A percentile compares a stretch with the other conserved stretches of the same genome.
These are phyloP conservation scores for Aspergillus amoenus DNA, from an alignment of 2,329 filamentous ascomycete genomes.

Conservation along the genomic window DNA sequence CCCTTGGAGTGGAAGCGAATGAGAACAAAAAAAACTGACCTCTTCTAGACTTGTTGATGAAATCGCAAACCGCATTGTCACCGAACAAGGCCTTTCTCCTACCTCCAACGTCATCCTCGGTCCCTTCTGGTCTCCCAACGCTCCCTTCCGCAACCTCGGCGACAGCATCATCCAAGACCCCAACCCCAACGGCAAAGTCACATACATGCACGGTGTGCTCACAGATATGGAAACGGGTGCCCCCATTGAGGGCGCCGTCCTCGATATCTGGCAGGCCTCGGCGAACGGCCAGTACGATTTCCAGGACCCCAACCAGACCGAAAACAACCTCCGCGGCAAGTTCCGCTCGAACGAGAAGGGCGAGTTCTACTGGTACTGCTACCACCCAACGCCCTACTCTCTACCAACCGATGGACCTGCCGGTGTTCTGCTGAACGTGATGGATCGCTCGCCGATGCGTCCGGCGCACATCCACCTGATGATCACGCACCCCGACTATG, in stretches of 20 bases:
- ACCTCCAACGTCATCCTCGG: constrained; percentile 77
- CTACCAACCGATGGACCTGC: constrained; percentile 65
- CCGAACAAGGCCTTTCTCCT: constrained; percentile 60
- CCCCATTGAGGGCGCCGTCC: constrained; percentile 66
- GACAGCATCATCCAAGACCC: constrained; percentile 65
- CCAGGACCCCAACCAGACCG: constrained; percentile 70
- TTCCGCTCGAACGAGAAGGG: constrained; percentile 70
- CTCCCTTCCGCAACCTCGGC: constrained; percentile 69
- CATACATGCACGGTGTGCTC: constrained; percentile 69
- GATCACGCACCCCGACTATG: constrained; percentile 56
- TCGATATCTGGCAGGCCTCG: constrained; percentile 77
- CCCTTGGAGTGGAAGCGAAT: neutral
- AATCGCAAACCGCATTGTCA: constrained; percentile 68
- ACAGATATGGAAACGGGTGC: constrained; percentile 64
- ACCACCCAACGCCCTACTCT: constrained; percentile 72
- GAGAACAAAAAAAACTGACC: constrained; percentile 1
- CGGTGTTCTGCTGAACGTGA: constrained; percentile 51
- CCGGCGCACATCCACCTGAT: constrained; percentile 64
- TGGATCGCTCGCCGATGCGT: constrained; percentile 60
- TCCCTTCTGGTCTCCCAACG: constrained; percentile 74
- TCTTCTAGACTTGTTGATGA: constrained; percentile 66
- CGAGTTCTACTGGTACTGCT: constrained; percentile 69
- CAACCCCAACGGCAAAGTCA: constrained; percentile 57
- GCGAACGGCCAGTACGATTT: constrained; percentile 75
- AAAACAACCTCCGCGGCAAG: constrained; percentile 75